Conservation (phyloP, 192 early-diverging fungal species). For the Chytriomyces sp. region DNA sequence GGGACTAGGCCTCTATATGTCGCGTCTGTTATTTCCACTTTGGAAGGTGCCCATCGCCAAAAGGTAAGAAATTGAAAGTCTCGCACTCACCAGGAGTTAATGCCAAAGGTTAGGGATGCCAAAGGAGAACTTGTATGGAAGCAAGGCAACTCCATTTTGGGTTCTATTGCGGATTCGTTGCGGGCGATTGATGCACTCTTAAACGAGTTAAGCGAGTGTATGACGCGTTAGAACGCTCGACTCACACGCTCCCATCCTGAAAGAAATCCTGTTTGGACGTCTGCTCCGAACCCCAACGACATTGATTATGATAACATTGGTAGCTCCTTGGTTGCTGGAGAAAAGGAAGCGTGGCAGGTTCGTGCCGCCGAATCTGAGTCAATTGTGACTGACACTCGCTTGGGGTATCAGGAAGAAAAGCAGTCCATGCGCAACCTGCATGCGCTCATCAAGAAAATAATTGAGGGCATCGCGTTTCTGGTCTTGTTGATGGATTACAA, state of each 20-base stretch:
- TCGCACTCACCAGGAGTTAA: no score
- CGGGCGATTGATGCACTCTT: neutral
- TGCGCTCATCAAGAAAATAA: slow-evolving; percentile 18
- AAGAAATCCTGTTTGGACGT: slow-evolving; percentile 7
- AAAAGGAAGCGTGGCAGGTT: slow-evolving; percentile 29
- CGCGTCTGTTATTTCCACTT: slow-evolving; percentile 69
- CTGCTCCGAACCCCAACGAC: slow-evolving; percentile 10
- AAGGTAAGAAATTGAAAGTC: neutral
- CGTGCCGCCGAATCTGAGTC: neutral
- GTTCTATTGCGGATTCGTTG: slow-evolving; percentile 17
- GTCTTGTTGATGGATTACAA: slow-evolving; percentile 22
- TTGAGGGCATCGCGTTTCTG: slow-evolving; percentile 29
- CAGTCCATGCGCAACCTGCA: slow-evolving; percentile 21
- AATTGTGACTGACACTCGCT: neutral
- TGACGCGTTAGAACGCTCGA: neutral
- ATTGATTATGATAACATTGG: slow-evolving; percentile 20
- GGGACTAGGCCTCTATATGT: slow-evolving; percentile 75
- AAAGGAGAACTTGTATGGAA: slow-evolving; percentile 16
- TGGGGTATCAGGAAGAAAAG: slow-evolving; percentile 19
- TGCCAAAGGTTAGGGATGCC: neutral
- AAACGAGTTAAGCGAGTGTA: neutral
- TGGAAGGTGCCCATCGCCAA: slow-evolving; percentile 61
- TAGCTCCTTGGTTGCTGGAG: slow-evolving; percentile 1
- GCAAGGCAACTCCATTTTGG: neutral
- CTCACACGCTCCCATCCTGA: no score